phyloP scores from a whole-genome alignment of 2,329 filamentous ascomycete genomes.

The Talaromyces verruculosus region DNA sequence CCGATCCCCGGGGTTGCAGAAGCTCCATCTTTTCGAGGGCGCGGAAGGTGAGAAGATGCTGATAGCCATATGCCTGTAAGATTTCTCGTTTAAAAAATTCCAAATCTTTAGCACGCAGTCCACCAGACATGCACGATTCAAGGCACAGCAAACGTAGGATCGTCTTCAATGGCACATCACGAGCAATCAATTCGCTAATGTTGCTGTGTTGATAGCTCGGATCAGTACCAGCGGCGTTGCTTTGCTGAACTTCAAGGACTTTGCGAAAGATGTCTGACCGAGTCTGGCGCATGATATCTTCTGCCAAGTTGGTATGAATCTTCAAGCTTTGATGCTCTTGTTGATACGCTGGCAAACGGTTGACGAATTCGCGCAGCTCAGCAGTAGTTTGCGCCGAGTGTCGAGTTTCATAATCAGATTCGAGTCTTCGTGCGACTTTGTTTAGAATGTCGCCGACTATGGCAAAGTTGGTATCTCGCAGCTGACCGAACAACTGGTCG shows the following conservation, averaged over 20 bases:
- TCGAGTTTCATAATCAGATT: slow-evolving; percentile 82
- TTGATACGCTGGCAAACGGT: slow-evolving; percentile 86
- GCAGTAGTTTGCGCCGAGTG: slow-evolving; percentile 84
- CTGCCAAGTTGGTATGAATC: slow-evolving; percentile 84
- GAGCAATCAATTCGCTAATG: slow-evolving; percentile 92
- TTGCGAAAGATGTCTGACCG: slow-evolving; percentile 85
- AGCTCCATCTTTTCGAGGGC: slow-evolving; percentile 87
- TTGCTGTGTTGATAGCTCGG: slow-evolving; percentile 84
- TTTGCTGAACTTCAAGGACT: slow-evolving; percentile 90
- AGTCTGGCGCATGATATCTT: slow-evolving; percentile 93
- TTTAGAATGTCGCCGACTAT: slow-evolving; percentile 88
- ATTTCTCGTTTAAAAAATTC: slow-evolving; percentile 87
- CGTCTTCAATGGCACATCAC: slow-evolving; percentile 75
- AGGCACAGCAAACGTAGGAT: slow-evolving; percentile 84
- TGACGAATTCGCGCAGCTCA: slow-evolving; percentile 93
- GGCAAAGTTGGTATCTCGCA: slow-evolving; percentile 92
- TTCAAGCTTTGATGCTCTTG: slow-evolving; percentile 91
- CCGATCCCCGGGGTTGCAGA: slow-evolving; percentile 73
- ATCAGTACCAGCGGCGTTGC: slow-evolving; percentile 85
- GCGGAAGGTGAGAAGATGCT: slow-evolving; percentile 86
- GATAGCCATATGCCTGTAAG: slow-evolving; percentile 89
- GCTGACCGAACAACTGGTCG: slow-evolving; percentile 82
- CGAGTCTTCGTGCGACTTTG: slow-evolving; percentile 82
- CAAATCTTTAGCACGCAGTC: slow-evolving; percentile 82
- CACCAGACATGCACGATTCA: slow-evolving; percentile 85